These are phyloP conservation scores for Hordeum marinum DNA, from an alignment of 176 grass and related monocot species.

Conservation along the genomic window DNA sequence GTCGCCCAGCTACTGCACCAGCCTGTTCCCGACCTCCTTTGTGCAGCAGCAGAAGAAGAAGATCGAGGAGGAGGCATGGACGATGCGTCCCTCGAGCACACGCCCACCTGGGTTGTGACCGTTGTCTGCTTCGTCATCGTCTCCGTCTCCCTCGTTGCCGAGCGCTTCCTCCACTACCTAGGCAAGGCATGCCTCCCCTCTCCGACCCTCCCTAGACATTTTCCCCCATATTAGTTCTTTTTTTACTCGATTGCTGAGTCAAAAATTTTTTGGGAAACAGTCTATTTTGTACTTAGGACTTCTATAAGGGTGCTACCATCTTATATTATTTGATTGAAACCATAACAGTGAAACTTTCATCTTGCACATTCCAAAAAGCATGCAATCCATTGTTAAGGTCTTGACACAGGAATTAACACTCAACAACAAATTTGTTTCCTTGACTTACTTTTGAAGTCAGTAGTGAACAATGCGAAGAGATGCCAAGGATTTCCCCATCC, in stretches of 20 bases:
- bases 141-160: slow-evolving; percentile 56
- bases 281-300: neutral
- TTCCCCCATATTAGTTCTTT: neutral
- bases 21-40: too few relatives aligned
- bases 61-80: slow-evolving; percentile 7
- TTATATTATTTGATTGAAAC: neutral
- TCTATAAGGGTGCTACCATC: neutral
- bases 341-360: neutral
- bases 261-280: too few relatives aligned
- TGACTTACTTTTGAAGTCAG: neutral
- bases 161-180: slow-evolving; percentile 76
- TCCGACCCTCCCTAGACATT: neutral
- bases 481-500: neutral
- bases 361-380: slow-evolving; percentile 5
- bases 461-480: neutral
- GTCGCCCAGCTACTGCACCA: too few relatives aligned
- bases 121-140: slow-evolving; percentile 66
- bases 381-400: neutral
- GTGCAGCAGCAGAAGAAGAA: neutral
- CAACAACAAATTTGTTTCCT: neutral
- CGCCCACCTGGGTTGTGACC: slow-evolving; percentile 77
- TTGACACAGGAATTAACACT: neutral
- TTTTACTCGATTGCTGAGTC: neutral
- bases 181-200: slow-evolving; percentile 43
- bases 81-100: slow-evolving; percentile 36